Evolutionary conservation across 2,329 filamentous ascomycete species (phyloP).

Genomic region (Amauroascus verrucosus): DNA sequence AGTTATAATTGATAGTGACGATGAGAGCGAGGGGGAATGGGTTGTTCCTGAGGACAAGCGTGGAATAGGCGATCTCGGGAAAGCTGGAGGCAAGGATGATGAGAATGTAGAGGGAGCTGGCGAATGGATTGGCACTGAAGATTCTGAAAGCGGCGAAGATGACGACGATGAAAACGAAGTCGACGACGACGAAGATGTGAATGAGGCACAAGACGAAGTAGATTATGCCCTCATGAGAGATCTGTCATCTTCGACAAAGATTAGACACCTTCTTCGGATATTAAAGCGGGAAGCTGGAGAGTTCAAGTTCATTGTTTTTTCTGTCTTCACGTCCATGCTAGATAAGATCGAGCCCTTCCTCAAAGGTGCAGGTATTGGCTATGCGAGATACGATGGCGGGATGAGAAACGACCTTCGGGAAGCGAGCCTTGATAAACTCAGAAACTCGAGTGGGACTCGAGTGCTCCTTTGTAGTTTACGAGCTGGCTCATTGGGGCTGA

Average conservation of each 20-base stretch:
- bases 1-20: constrained; percentile 45
- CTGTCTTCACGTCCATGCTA: constrained; percentile 96
- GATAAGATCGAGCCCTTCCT: constrained; percentile 92
- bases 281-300: constrained; percentile 65
- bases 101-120: constrained; percentile 81
- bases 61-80: constrained; percentile 52
- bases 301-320: constrained; percentile 98
- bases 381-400: constrained; percentile 82
- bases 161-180: constrained; percentile 33
- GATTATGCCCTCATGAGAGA: constrained; percentile 27
- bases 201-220: constrained; percentile 35
- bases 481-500: constrained; percentile 84
- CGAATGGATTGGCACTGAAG: constrained; percentile 63
- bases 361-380: constrained; percentile 59
- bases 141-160: constrained; percentile 46
- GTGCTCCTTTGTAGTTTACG: constrained; percentile 88
- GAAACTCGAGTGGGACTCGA: constrained; percentile 63
- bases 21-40: constrained; percentile 65
- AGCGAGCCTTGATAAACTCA: constrained; percentile 66
- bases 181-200: constrained; percentile 32
- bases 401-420: constrained; percentile 94
- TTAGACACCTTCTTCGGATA: constrained; percentile 72
- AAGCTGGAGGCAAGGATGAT: constrained; percentile 73
- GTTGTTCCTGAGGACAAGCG: constrained; percentile 61
- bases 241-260: constrained; percentile 64